Evolutionary conservation across 225 moss, liverwort and hornwort genomes (phyloP), one percentile per base, ranked within the genome.

Genomic region (Polytrichum formosum): DNA sequence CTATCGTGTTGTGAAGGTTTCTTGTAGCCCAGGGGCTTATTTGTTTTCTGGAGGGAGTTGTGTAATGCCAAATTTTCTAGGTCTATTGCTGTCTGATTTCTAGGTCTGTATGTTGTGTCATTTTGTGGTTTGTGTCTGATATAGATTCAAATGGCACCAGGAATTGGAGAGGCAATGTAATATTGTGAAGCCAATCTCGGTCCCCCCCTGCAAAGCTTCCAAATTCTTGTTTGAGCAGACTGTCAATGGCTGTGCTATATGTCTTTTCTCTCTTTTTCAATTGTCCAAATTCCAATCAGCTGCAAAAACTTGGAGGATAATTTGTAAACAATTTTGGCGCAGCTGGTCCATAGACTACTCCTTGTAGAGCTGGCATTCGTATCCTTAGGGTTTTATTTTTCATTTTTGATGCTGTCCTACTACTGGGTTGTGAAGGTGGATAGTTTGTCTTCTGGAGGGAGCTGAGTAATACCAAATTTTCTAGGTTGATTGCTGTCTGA

Each of bases 351-450:
- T 90, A 87, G 72, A 2, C 77, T 67, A 69, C 86, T 25, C 84
- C 84, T 16, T 85, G 91, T 71, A 90, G 92, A 28, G 85, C 90
- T 17, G 94, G 94, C 59, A 94, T 94, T 79, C 85, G 91, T 91
- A 84, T 59, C 74, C 76, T 74, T 21, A 58, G 20, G 10, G 17
- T 26, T 13, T 67, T 18, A 22, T 18, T 1, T 23, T 67, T 53
- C 5, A 30, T 6, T 5, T 30, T 5, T 30, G 30, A 30, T 30
- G 30, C 30, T 30, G 30, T 28, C 28, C 28, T 28, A 28, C 28
- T 0, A 0, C 0, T 28, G 28, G 5, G 30, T 30, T 30, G 30
- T 30, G 6, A 6, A 30, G 30, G 28, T 5, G 28, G 28, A 28
- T 28, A 28, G 28, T 28, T 28, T 5, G 5, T 28, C 30, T 30